phyloP scores from a whole-genome alignment of 192 early-diverging fungal species.

The Funneliformis mosseae region DNA sequence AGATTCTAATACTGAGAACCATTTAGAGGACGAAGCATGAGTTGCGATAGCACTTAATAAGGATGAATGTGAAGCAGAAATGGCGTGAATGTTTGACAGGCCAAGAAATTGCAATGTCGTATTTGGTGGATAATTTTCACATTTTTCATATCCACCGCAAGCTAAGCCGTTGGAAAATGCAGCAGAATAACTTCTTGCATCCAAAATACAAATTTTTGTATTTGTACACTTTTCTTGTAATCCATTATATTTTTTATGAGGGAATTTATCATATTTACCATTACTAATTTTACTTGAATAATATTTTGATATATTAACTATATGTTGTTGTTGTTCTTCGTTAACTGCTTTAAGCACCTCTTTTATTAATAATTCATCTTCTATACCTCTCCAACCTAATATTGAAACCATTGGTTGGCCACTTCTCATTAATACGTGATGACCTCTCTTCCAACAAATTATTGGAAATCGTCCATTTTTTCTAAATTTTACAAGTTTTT shows the following conservation, averaged over 20 bases:
- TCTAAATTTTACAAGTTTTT: constrained; percentile 39
- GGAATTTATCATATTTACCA: too few relatives aligned
- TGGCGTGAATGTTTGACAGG: constrained; percentile 43
- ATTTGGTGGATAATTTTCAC: constrained; percentile 45
- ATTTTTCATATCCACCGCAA: constrained; percentile 46
- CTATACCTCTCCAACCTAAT: constrained; percentile 42
- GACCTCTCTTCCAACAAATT: constrained; percentile 45
- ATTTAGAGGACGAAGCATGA: constrained; percentile 40
- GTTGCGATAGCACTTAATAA: constrained; percentile 42
- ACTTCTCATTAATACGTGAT: constrained; percentile 44
- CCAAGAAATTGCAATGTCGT: constrained; percentile 40
- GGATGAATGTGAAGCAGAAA: constrained; percentile 36
- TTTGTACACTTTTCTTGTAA: background rate
- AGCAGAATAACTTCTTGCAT: constrained; percentile 41
- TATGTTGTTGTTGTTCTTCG: constrained; percentile 27
- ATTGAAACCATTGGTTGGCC: constrained; percentile 50
- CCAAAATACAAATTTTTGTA: constrained; percentile 47
- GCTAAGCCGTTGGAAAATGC: constrained; percentile 42
- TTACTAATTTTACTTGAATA: background rate
- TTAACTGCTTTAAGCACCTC: constrained; percentile 39
- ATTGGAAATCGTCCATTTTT: constrained; percentile 44
- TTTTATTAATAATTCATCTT: constrained; percentile 45
- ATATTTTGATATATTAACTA: too few relatives aligned
- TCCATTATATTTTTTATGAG: background rate
- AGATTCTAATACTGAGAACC: constrained; percentile 43